phyloP scores from a whole-genome alignment of 345 rosid species.

The Populus deltoides region DNA sequence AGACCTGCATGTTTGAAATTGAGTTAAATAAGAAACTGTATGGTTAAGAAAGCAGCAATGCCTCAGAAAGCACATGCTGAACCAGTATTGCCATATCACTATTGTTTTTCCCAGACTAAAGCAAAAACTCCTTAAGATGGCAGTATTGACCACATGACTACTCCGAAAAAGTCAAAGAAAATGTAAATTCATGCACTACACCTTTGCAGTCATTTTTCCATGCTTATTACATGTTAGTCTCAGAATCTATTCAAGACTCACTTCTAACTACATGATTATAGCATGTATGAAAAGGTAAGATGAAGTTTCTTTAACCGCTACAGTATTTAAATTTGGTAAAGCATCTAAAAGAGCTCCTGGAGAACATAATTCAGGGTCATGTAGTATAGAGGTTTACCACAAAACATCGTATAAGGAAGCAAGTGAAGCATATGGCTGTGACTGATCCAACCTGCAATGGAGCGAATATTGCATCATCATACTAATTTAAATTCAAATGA shows the following conservation, averaged over 20 bases:
- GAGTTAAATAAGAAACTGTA: background rate
- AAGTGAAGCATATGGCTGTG: conserved; percentile 92
- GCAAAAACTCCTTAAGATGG: background rate
- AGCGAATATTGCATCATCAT: conserved; percentile 17
- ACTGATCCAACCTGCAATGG: conserved; percentile 87
- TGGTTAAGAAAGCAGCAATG: background rate
- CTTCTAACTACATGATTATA: background rate
- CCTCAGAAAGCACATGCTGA: background rate
- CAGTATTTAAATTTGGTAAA: background rate
- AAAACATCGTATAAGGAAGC: conserved; percentile 88
- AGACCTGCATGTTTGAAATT: conserved; percentile 47
- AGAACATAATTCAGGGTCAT: background rate
- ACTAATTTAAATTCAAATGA: background rate
- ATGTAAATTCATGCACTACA: background rate
- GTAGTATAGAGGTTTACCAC: conserved; percentile 48
- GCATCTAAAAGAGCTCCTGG: background rate
- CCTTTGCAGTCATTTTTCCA: background rate
- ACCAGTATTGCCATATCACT: background rate
- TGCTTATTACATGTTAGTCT: background rate
- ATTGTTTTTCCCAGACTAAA: background rate
- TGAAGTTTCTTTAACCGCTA: background rate
- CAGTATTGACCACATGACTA: background rate
- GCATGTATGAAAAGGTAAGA: background rate
- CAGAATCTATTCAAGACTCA: background rate
- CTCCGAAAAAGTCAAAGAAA: background rate